Evolutionary conservation across 257 asterid species (phyloP), one percentile per base, ranked within the genome.

Genomic region (Solanum chilense): DNA sequence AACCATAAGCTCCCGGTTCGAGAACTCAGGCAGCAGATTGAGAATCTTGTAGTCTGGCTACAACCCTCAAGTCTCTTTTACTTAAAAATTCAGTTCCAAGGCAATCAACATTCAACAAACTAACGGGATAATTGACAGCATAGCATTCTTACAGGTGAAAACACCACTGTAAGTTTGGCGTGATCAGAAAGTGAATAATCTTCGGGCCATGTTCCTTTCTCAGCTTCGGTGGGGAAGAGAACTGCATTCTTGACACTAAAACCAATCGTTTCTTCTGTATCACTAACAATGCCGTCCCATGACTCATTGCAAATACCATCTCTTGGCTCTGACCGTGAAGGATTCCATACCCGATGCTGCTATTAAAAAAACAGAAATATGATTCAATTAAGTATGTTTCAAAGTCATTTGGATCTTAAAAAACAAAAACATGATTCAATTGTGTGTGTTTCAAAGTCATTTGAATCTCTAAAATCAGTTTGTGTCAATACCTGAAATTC

Each of bases 171-270:
- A 33, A 97, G 98, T 20, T 98, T 92, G 47, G 98, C 99, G 58
- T 95, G 99, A 93, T 97, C 99, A 5, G 99, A 97, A 69, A 97
- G 99, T 84, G 94, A 94, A 93, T 95, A 97, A 68, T 97, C 92
- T 71, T 97, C 98, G 0, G 99, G 99, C 99, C 99, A 97, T 92
- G 87, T 90, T 82, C 99, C 99, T 88, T 93, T 94, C 92, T 97
- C 99, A 5, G 93, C 98, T 90, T 97, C 98, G 5, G 97, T 91
- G 4, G 99, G 99, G 91, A 95, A 97, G 66, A 97, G 96, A 85
- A 94, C 98, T 9, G 99, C 99, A 45, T 97, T 93, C 92, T 97
- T 95, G 64, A 97, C 95, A 62, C 97, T 93, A 87, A 95, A 97
- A 62, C 99, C 99, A 64, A 95, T 92, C 0, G 98, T 92, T 91